Evolutionary conservation across 73 alveolate species (phyloP).

Genomic region (Paramecium primaurelia): DNA sequence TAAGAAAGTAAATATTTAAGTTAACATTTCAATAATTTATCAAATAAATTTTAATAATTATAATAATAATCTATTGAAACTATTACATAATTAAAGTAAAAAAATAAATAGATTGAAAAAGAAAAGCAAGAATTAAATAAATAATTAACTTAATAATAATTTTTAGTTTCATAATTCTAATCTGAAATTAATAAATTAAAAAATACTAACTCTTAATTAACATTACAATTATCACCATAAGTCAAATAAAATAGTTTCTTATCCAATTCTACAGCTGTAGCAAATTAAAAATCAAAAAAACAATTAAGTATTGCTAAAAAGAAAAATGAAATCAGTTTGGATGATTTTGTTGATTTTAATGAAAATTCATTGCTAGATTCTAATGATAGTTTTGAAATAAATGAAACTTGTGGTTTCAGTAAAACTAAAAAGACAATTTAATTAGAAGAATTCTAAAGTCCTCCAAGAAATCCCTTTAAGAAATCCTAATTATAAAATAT

Average conservation of each 20-base stretch:
- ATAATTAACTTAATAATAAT: neutral
- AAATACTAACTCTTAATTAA: neutral
- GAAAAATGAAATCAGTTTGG: slow-evolving; percentile 31
- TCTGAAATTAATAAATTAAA: neutral
- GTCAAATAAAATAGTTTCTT: slow-evolving; percentile 16
- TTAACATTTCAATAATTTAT: neutral
- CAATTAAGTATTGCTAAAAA: neutral
- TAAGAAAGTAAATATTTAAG: neutral
- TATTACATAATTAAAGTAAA: neutral
- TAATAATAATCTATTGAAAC: neutral
- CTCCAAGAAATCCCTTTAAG: slow-evolving; percentile 17
- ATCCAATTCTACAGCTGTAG: slow-evolving; percentile 11
- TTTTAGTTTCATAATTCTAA: neutral
- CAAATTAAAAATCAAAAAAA: neutral
- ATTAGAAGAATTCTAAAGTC: neutral
- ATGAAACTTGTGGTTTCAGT: slow-evolving; percentile 26
- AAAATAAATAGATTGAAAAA: neutral
- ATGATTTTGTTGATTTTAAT: slow-evolving; percentile 41
- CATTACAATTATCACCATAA: neutral
- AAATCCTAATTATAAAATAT: neutral
- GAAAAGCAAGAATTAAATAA: neutral
- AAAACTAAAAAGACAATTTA: neutral
- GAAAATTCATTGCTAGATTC: slow-evolving; percentile 30
- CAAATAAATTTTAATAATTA: neutral
- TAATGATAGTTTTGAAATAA: slow-evolving; percentile 17